phyloP scores from a whole-genome alignment of 306 rosid species.

The Cucumis cinereus region DNA sequence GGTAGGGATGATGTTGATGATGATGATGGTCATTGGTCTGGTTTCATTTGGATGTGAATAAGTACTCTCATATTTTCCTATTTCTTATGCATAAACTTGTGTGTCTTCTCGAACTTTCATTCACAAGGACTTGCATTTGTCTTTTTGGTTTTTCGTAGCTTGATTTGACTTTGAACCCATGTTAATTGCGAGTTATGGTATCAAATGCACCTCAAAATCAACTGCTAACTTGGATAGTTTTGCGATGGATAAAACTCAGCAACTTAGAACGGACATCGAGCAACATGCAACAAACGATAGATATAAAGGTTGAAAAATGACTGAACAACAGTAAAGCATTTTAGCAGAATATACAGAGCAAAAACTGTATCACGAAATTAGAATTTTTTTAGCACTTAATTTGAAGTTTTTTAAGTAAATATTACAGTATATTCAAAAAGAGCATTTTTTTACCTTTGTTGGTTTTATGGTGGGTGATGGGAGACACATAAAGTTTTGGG shows the following conservation, averaged over 20 bases:
- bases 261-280: not conserved
- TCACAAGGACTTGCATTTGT: not conserved
- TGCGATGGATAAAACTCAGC: not conserved
- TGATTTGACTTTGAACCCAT: not conserved
- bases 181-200: not conserved
- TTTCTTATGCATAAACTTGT: not conserved
- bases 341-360: not conserved
- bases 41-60: not conserved
- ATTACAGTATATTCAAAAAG: not conserved
- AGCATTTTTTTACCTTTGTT: no score
- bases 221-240: not conserved
- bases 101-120: not conserved
- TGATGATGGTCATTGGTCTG: not conserved
- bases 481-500: no score
- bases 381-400: not conserved
- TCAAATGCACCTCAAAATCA: not conserved
- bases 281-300: not conserved
- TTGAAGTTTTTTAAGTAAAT: not conserved
- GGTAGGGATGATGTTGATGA: not conserved
- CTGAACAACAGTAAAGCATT: not conserved
- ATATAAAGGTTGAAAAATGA: not conserved
- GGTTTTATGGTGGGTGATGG: no score
- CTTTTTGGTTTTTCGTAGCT: not conserved
- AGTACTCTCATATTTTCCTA: not conserved
- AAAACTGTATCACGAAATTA: not conserved